These are phyloP conservation scores for Discostella pseudostelligera DNA, from an alignment of 108 stramenopile genomes.

Conservation along the genomic window DNA sequence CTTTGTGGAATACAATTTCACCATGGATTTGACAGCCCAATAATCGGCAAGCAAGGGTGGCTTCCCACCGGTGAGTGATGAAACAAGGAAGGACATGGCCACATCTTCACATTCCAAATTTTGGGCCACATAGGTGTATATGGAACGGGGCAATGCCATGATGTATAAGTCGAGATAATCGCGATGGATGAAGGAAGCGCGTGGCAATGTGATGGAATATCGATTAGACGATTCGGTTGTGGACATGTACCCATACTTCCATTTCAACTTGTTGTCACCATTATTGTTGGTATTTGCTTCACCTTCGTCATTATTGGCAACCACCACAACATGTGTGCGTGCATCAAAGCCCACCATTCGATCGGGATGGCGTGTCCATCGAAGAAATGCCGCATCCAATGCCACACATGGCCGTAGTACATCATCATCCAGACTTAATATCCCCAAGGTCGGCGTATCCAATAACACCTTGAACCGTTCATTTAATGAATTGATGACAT, in stretches of 20 bases:
- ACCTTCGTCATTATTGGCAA: not conserved
- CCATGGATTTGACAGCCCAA: slow-evolving; percentile 68
- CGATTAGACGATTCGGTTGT: slow-evolving; percentile 60
- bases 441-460: slow-evolving; percentile 65
- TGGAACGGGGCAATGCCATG: slow-evolving; percentile 51
- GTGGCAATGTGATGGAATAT: slow-evolving; percentile 70
- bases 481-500: slow-evolving; percentile 72
- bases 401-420: slow-evolving; percentile 81
- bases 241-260: slow-evolving; percentile 71
- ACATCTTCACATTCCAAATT: slow-evolving; percentile 87
- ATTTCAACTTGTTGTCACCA: slow-evolving; percentile 31
- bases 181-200: slow-evolving; percentile 72
- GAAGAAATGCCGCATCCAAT: slow-evolving; percentile 75
- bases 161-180: slow-evolving; percentile 77
- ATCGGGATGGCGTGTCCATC: slow-evolving; percentile 75
- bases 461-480: slow-evolving; percentile 69
- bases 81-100: slow-evolving; percentile 79
- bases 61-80: slow-evolving; percentile 61
- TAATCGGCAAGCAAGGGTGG: slow-evolving; percentile 76
- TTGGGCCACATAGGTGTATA: slow-evolving; percentile 55
- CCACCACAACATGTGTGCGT: slow-evolving; percentile 55
- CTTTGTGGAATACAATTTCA: slow-evolving; percentile 58
- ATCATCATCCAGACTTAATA: slow-evolving; percentile 85
- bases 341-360: slow-evolving; percentile 85
- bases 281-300: not conserved